Evolutionary conservation across 306 rosid genomes (phyloP).

Genomic region (Casuarina equisetifolia): DNA sequence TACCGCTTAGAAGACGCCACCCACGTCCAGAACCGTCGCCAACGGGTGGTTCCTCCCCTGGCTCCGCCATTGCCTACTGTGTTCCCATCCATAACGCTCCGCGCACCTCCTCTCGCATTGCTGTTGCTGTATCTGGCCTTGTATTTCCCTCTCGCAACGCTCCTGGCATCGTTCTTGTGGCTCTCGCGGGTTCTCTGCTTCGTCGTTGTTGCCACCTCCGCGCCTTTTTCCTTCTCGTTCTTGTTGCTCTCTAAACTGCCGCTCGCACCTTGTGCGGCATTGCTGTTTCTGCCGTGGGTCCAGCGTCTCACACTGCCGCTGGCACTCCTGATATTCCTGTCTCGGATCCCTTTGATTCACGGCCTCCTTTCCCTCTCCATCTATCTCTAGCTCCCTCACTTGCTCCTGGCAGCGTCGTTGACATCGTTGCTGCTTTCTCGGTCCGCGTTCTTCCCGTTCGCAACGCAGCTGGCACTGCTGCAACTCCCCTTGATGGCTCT

Average conservation of each 20-base stretch:
- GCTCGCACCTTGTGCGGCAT: background rate
- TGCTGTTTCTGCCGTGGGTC: background rate
- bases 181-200: background rate
- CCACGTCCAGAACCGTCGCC: background rate
- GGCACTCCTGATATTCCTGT: constrained; percentile 6
- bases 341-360: background rate
- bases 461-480: constrained; percentile 18
- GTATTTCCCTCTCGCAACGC: background rate
- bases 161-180: background rate
- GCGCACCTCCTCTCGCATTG: constrained; percentile 11
- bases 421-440: background rate
- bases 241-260: background rate
- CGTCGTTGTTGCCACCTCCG: background rate
- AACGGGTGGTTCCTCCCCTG: constrained; percentile 1
- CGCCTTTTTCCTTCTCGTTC: background rate
- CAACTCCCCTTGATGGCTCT: background rate
- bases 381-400: background rate
- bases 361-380: background rate
- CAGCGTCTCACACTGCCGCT: background rate
- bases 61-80: background rate
- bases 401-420: background rate
- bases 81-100: background rate
- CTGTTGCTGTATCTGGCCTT: background rate
- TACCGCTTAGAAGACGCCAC: background rate
- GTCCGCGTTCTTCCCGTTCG: background rate